Evolutionary conservation across 2,329 filamentous ascomycete genomes (phyloP), one percentile per base, ranked within the genome.

Genomic region (Sphaerulina musiva): DNA sequence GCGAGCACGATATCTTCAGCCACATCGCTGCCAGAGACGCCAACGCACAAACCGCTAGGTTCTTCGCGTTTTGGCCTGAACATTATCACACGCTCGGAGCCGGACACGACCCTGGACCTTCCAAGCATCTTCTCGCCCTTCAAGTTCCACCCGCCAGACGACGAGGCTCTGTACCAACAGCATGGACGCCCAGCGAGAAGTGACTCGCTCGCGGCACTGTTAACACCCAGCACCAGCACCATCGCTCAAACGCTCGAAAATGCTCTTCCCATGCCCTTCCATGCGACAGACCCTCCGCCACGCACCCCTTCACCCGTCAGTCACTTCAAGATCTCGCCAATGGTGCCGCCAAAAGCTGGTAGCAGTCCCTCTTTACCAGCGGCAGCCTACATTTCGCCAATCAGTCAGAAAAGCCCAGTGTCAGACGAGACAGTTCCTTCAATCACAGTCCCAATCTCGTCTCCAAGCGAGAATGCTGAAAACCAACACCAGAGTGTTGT

Each of bases 51-150:
- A 20, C 42, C 42, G 17, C 6, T 6, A 12, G 42, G 17, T 17
- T 44, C 42, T 23, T 44, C 42, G 8, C 42, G 42, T 7, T 29
- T 20, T 20, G 10, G 34, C 34, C 12, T n/a, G 6, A 23, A 44
- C 14, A 5, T 44, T 6, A 14, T 26, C 20, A 20, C 20, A 11
- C 17, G 20, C 17, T 31, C 42, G 2, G 20, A 20, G 42, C 42
- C 42, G 2, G 17, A 44, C 9, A 12, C 17, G 9, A 14, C 20
- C 11, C 42, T 20, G 2, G 17, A 44, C 10, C 20, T 44, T 2
- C 42, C 42, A 44, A 44, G 42, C 42, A 44, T 44, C 42, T 44
- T 44, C 42, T 44, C 42, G 42, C 42, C 42, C 11, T 44, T 44
- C 10, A 7, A 23, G 26, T 44, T 44, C 20, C 42, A 44, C 20